Evolutionary conservation across 1,139 yeast species (phyloP).

Genomic region (Suhomyces bolitotheri): DNA sequence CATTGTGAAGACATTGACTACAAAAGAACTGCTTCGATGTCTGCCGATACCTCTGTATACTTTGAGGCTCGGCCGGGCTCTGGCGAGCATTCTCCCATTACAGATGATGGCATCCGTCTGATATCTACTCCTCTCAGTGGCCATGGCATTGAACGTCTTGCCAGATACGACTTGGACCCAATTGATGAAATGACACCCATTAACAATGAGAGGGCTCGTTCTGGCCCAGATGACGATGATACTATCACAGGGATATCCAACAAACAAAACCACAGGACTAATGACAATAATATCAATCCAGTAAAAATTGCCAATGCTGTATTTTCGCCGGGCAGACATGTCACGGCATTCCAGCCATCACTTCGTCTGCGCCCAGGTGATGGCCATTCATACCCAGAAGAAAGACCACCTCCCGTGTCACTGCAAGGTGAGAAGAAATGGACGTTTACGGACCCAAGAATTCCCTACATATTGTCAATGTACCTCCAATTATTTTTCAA

Average conservation of each 20-base stretch:
- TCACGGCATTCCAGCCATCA: background rate
- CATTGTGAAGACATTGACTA: too few relatives aligned
- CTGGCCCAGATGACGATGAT: background rate
- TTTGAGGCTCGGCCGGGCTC: constrained; percentile 4
- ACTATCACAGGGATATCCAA: background rate
- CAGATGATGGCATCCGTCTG: constrained; percentile 16
- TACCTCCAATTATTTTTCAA: constrained; percentile 74
- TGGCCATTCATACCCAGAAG: background rate
- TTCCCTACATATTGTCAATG: constrained; percentile 68
- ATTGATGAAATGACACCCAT: background rate
- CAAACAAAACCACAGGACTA: background rate
- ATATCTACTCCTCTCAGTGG: constrained; percentile 18
- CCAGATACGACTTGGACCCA: constrained; percentile 6
- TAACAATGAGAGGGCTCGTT: background rate
- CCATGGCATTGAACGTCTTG: constrained; percentile 8
- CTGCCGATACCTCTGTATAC: constrained; percentile 7
- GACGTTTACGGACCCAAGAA: constrained; percentile 43
- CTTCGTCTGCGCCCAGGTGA: background rate
- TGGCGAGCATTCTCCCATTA: constrained; percentile 14
- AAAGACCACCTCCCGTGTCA: background rate
- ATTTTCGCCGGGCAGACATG: constrained; percentile 40
- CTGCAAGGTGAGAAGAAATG: background rate
- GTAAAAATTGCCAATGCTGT: constrained; percentile 44
- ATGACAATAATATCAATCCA: constrained; percentile 25
- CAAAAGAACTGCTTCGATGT: background rate